These are phyloP conservation scores for Tolypocladium ovalisporum DNA, from an alignment of 2,329 filamentous ascomycete species.

Conservation along the genomic window DNA sequence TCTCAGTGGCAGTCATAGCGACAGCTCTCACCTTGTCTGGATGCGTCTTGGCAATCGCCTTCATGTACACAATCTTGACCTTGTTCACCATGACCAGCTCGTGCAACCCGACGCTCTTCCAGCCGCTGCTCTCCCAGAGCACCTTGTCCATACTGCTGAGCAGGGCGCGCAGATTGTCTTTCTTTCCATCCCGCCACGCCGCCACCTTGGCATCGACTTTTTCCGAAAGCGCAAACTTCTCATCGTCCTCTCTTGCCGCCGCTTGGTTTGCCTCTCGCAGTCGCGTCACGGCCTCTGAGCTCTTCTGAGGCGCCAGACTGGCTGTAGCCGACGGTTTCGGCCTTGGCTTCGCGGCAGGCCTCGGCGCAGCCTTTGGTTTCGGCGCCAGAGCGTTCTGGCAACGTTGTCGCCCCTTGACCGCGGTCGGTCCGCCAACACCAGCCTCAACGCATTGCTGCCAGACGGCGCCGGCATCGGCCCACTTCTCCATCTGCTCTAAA, in stretches of 20 bases:
- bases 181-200: conserved; percentile 81
- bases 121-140: conserved; percentile 83
- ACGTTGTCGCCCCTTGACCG: conserved; percentile 74
- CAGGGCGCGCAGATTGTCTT: conserved; percentile 82
- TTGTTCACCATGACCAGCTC: conserved; percentile 88
- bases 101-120: conserved; percentile 94
- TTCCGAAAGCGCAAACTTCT: conserved; percentile 83
- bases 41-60: conserved; percentile 96
- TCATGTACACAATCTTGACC: conserved; percentile 98
- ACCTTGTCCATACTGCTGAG: conserved; percentile 80
- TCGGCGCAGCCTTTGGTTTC: conserved; percentile 41
- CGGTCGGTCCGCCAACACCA: conserved; percentile 75
- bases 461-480: conserved; percentile 67
- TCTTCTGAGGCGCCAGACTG: conserved; percentile 32
- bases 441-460: conserved; percentile 79
- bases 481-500: conserved; percentile 89
- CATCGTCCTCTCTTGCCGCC: conserved; percentile 78
- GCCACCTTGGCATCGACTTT: conserved; percentile 70
- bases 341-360: conserved; percentile 33
- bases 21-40: conserved; percentile 75
- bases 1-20: neutral
- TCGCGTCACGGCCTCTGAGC: conserved; percentile 68
- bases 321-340: conserved; percentile 30
- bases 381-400: conserved; percentile 80
- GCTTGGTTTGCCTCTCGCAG: conserved; percentile 77